Base-by-base conservation (phyloP, 1,139 yeast species). In the Suhomyces taliae region DNA sequence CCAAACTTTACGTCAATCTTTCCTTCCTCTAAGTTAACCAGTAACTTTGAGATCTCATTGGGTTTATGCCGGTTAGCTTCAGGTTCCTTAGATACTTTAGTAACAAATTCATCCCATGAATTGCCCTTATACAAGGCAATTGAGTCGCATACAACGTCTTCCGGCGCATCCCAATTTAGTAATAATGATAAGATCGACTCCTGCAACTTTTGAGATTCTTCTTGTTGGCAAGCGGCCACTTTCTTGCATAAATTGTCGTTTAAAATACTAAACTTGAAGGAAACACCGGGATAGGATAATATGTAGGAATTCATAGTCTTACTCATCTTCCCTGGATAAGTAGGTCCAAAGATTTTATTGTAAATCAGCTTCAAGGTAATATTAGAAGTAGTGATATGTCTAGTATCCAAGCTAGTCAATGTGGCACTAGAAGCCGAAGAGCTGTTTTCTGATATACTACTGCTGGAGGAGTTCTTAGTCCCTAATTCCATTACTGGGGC, bases 281-380 rank as follows among this genome's bases (percentile, higher is more conserved):
- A 66, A 2, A 82, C 67, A 0, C 87, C 87, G 1, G 82, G 81
- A 54, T 82, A 82, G 34, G 81, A 74, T 31, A 82, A 62, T 7
- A 71, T 61, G 52, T 78, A 80, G n/a, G 50, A 47, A 0, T 47
- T 44, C 9, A 48, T 44, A 4, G 52, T 45, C 10, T 34, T 35
- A 36, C 55, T 51, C 14, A 70, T 53, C 41, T 55, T 62, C 0
- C 87, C 87, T 0, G 85, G 85, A 49, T 78, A 80, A 0, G 87
- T 82, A 2, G 87, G 87, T 0, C 88, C 88, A 60, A 83, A 80
- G 2, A 76, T 67, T 55, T 74, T 78, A 55, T 82, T 81, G 60
- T 83, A 83, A 7, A 82, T 69, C 32, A 67, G 62, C 43, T 73
- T 74, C 49, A 79, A 67, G 34, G 62, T 66, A 33, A 64, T 68